Base-by-base conservation (phyloP, 2,329 filamentous ascomycete species). In the Ceratocystiopsis sp. region DNA sequence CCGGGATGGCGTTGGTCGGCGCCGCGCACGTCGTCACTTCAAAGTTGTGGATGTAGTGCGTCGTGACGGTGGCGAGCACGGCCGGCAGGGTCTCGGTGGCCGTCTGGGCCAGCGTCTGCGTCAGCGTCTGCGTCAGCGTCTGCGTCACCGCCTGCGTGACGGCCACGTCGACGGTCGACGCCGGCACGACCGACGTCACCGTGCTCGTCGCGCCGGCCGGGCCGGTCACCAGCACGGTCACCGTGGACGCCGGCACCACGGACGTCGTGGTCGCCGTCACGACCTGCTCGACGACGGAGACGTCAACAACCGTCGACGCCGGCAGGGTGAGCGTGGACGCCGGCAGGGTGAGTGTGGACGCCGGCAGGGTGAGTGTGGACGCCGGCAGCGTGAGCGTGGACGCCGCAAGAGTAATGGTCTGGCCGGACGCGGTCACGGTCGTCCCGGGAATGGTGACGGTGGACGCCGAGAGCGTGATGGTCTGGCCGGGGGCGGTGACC, bases 21-120 rank as follows among this genome's bases (percentile, higher is more conserved):
- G 58, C 55, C 4, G 67, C 56, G 45, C 71, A 75, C 5, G 61
- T 48, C 14, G 59, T 61, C 10, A 66, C 47, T 0, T 59, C 21
- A 21, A 21, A 21, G 21, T 21, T 21, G 21, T 21, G 4, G 21
- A 21, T 8, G 21, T 21, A 21, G 21, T 8, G 21, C 0, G 59
- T 57, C 3, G 58, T 53, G 13, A 60, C 39, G 0, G 58, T 61
- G 7, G 32, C 13, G 32, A 33, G 3, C 32, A 3, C 13, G 11
- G 10, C 32, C 32, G 4, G 21, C 8, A 4, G 4, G 21, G 32
- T 33, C 32, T 48, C 15, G 1, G 55, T 57, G 3, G 53, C 46
- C 2, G 52, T 56, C 3, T 37, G 14, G 3, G 9, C 43, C 42
- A 12, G 35, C 34, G 11, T 45, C 46, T 17, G 14, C 38, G 52